phyloP scores from a whole-genome alignment of 164 flowering plant species.

The Vitis vinifera region ASM3070453v1 NC_081818.1:24129001-24129500 shows the following conservation, averaged over 20 bases:
- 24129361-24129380: slow-evolving; percentile 22
- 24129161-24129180: slow-evolving; percentile 13
- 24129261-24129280: slow-evolving; percentile 19
- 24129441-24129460: too few relatives aligned
- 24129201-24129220: slow-evolving; percentile 7
- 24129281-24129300: slow-evolving; percentile 25
- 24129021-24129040: slow-evolving; percentile 12
- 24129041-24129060: slow-evolving; percentile 18
- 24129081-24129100: slow-evolving; percentile 6
- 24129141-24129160: slow-evolving; percentile 23
- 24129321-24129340: slow-evolving; percentile 26
- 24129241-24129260: slow-evolving; percentile 10
- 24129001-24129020: slow-evolving; percentile 24
- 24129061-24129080: slow-evolving; percentile 17
- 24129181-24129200: slow-evolving; percentile 1
- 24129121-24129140: neutral
- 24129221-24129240: slow-evolving; percentile 15
- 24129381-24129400: slow-evolving; percentile 15
- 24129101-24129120: neutral
- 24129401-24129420: slow-evolving; percentile 23
- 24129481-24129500: neutral
- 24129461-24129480: too few relatives aligned
- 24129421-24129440: slow-evolving; percentile 26
- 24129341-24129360: slow-evolving; percentile 19
- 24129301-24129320: slow-evolving; percentile 23